These are phyloP conservation scores for Coniochaeta prunicola DNA, from an alignment of 2,329 filamentous ascomycete species.

Conservation along the genomic window DNA sequence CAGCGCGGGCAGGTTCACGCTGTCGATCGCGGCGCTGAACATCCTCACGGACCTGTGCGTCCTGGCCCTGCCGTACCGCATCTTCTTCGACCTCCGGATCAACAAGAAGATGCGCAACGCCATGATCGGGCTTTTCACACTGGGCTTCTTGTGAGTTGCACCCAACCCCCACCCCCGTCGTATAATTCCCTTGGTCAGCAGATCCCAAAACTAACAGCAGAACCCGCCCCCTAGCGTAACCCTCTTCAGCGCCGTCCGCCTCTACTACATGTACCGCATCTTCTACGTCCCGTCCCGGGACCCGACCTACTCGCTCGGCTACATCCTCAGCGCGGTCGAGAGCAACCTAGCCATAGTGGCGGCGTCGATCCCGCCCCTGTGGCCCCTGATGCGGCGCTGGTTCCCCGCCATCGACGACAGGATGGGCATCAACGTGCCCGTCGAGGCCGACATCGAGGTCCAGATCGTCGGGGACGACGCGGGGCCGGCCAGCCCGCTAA, in stretches of 20 bases:
- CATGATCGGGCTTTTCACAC: constrained; percentile 29
- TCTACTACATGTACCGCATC: constrained; percentile 19
- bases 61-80: constrained; percentile 27
- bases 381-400: constrained; percentile 23
- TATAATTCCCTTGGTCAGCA: not conserved
- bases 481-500: not conserved
- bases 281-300: constrained; percentile 16
- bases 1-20: constrained; percentile 15
- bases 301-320: constrained; percentile 21
- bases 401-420: constrained; percentile 25
- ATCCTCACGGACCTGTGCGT: constrained; percentile 25
- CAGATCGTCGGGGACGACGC: not conserved
- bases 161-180: not conserved
- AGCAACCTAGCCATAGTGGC: constrained; percentile 30
- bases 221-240: constrained; percentile 19
- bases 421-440: constrained; percentile 12
- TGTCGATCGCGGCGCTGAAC: constrained; percentile 17
- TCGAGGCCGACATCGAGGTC: constrained; percentile 13
- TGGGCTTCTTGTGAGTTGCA: constrained; percentile 29
- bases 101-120: constrained; percentile 27
- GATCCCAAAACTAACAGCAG: too few relatives aligned
- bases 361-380: constrained; percentile 25
- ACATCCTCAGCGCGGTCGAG: constrained; percentile 24
- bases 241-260: constrained; percentile 22
- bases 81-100: constrained; percentile 33